These are phyloP conservation scores for Cicer pinnatifidum DNA, from an alignment of 306 rosid genomes.

Conservation along the genomic window DNA sequence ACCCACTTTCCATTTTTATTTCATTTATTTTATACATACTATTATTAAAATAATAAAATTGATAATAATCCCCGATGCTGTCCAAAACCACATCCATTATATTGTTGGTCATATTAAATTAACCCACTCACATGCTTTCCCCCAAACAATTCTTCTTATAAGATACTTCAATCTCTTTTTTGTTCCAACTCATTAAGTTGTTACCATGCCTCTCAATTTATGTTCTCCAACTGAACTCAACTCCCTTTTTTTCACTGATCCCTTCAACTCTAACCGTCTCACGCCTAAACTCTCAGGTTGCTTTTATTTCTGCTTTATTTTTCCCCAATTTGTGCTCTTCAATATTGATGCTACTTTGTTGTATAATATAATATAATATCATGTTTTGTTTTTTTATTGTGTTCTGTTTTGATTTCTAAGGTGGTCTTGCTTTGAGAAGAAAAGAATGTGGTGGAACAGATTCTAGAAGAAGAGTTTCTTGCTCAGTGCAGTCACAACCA, in stretches of 20 bases:
- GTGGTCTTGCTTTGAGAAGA: slow-evolving; percentile 65
- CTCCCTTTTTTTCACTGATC: slow-evolving; percentile 66
- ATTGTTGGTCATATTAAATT: not conserved
- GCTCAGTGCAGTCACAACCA: slow-evolving; percentile 67
- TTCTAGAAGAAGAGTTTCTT: slow-evolving; percentile 57
- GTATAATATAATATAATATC: not conserved
- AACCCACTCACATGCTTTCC: not conserved
- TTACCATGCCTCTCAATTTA: slow-evolving; percentile 74
- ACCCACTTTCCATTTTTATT: not conserved
- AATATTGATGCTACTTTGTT: slow-evolving; percentile 12
- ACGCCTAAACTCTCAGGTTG: slow-evolving; percentile 74
- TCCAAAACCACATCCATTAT: not conserved
- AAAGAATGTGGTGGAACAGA: slow-evolving; percentile 51
- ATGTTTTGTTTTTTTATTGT: not conserved
- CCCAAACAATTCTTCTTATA: not conserved
- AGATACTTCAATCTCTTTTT: not conserved
- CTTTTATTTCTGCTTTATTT: slow-evolving; percentile 10
- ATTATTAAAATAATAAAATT: not conserved
- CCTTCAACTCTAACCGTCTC: slow-evolving; percentile 58
- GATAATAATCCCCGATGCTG: not conserved
- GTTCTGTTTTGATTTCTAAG: slow-evolving; percentile 50
- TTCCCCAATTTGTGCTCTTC: not conserved
- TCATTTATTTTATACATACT: not conserved
- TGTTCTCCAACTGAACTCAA: slow-evolving; percentile 78
- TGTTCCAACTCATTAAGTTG: slow-evolving; percentile 10